Base-by-base conservation (phyloP, 768 basidiomycete genomes). In the Collybia sp. region DNA sequence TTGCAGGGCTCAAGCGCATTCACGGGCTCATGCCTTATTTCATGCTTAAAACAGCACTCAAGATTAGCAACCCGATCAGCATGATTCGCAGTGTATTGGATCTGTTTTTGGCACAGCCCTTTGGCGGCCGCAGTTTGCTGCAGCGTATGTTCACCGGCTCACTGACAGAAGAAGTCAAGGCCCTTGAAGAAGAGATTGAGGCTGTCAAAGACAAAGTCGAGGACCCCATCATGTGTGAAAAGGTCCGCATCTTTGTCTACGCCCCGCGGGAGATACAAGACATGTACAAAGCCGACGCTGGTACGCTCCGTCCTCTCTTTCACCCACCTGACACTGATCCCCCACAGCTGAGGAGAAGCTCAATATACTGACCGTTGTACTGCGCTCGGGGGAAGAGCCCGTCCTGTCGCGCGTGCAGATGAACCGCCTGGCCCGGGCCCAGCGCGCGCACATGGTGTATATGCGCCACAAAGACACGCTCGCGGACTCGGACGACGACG, bases 1-100 rank as follows among this genome's bases (percentile, higher is more conserved):
- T 98, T 55, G 75, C 90, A 12, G 78, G 82, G 47, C 67, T 99
- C 49, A 98, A 97, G 69, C 79, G 94, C 40, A 79, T 96, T 36
- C 96, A 99, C 59, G 93, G 93, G 1, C 68, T 95, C 43, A 96
- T 98, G 91, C 96, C 96, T 5, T 99, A 99, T 63, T 91, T 98
- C 58, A 83, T 98, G 72, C 80, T 99, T 51, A 97, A 93, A 63
- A 79, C 91, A 6, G 86, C 92, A 11, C 67, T 99, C 49, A 86
- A 80, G 61, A 90, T 99, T 53, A 93, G 89, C 46, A 99, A 97
- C 65, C 96, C 96, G 1, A 85, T 99, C 49, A 78, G 80, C 20
- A 98, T 98, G 96, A 93, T 98, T 57, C 80, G 96, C 62, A 84
- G 88, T 84, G 47, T 13, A 74, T 51, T 6, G 35, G 95, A 98